These are phyloP conservation scores for Lenwebbia sp. DNA, from an alignment of 345 rosid species.

Conservation along the genomic window DNA sequence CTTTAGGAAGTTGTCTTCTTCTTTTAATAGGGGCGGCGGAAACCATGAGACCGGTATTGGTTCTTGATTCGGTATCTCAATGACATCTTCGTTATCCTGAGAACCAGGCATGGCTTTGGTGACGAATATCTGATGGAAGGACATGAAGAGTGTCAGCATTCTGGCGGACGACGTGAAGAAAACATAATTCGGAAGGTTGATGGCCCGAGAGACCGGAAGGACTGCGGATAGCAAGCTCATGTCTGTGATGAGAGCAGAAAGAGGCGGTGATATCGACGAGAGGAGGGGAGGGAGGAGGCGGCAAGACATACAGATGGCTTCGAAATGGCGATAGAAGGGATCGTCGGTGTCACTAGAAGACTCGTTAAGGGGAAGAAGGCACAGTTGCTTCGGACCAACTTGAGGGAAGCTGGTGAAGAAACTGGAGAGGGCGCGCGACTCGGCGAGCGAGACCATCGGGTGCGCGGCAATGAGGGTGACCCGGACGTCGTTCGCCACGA, in stretches of 20 bases:
- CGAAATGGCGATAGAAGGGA: slow-evolving; percentile 19
- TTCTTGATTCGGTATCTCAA: slow-evolving; percentile 16
- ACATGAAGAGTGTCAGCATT: slow-evolving; percentile 22
- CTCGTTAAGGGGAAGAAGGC: slow-evolving; percentile 7
- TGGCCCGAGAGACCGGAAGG: slow-evolving; percentile 13
- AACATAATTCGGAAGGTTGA: slow-evolving; percentile 19
- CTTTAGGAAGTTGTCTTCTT: background rate
- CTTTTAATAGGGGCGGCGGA: slow-evolving; percentile 10
- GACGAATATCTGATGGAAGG: background rate
- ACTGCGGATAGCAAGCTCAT: slow-evolving; percentile 20
- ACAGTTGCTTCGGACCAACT: slow-evolving; percentile 4
- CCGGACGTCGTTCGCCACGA: background rate
- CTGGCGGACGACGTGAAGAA: slow-evolving; percentile 34
- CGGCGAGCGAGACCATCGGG: slow-evolving; percentile 23
- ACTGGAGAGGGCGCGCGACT: slow-evolving; percentile 7
- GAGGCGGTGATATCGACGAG: slow-evolving; percentile 14
- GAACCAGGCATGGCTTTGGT: background rate
- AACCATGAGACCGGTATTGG: slow-evolving; percentile 13
- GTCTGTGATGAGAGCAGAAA: slow-evolving; percentile 20
- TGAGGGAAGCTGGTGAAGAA: slow-evolving; percentile 16
- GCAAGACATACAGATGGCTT: slow-evolving; percentile 12
- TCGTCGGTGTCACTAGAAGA: slow-evolving; percentile 1
- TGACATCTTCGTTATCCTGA: background rate
- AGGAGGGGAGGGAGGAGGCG: slow-evolving; percentile 19
- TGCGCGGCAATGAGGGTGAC: slow-evolving; percentile 20